Evolutionary conservation across 495 filamentous ascomycete species (phyloP).

Genomic region (Xylaria bambusicola): DNA sequence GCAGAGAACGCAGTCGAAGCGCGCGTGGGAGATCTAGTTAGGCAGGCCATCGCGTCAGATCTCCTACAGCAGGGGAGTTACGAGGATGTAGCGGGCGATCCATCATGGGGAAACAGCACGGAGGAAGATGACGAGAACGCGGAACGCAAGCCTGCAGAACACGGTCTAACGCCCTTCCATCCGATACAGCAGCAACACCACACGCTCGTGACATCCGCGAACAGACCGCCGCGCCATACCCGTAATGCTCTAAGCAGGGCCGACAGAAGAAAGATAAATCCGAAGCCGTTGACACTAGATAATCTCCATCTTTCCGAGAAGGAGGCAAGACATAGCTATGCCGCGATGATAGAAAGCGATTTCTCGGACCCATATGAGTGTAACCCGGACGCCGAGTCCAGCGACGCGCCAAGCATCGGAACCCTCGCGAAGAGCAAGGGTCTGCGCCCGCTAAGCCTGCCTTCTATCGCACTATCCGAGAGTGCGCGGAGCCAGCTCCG

Average conservation of each 20-base stretch:
- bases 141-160: background rate
- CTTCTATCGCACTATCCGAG: background rate
- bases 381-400: background rate
- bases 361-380: background rate
- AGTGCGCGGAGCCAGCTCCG: background rate
- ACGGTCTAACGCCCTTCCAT: background rate
- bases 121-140: background rate
- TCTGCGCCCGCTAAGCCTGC: slow-evolving; percentile 4
- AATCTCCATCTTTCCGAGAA: too few species aligned
- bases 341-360: background rate
- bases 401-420: too few species aligned
- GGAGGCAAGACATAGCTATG: too few species aligned
- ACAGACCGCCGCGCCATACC: background rate
- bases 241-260: too few species aligned
- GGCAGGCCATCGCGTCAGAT: slow-evolving; percentile 16
- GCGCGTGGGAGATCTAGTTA: too few species aligned
- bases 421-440: background rate
- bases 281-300: too few species aligned
- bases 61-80: slow-evolving; percentile 16
- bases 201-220: background rate
- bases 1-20: background rate
- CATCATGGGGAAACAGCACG: background rate
- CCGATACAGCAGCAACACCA: background rate
- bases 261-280: too few species aligned
- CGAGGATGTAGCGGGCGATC: background rate